Evolutionary conservation across 768 basidiomycete species (phyloP), one percentile per base, ranked within the genome.

Genomic region (Leccinum variicolor): DNA sequence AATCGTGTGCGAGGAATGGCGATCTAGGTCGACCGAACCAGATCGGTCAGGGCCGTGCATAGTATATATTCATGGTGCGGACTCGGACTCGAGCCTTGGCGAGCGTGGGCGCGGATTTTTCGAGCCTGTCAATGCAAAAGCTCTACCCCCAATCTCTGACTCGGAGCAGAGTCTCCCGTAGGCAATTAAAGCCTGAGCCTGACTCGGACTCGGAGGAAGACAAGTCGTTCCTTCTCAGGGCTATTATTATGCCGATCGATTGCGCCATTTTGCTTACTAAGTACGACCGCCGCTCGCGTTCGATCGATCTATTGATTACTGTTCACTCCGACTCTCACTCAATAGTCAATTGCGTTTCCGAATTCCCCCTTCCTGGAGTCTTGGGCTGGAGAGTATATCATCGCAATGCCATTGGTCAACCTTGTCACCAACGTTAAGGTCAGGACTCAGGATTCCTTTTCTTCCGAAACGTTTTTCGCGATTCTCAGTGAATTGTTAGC

Each of bases 361-460:
- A 19, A 21, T 14, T 25, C 15, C 15, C 43, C 23, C 41, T 43
- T 31, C 41, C 26, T 26, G 36, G 36, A 39, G 33, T 14, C 13
- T 33, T 33, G 5, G 2, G 31, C 13, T 33, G 33, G 33, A 33
- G 34, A 39, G 36, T 47, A 5, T 19, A 31, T 25, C 43, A 17
- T 54, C 49, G 41, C 36, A 14, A 75, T 77, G 75, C 76, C 74
- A 17, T 52, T 60, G 26, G 62, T 76, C 58, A 72, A 67, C 34
- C 63, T 76, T 29, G 70, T 65, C 54, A 74, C 75, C 25, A 76
- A 75, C 57, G 74, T 75, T 57, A 64, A 65, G 48, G 66, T 58
- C 73, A 48, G 15, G n/a, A n/a, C n/a, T n/a, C n/a, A n/a, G n/a
- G n/a, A n/a, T 10, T 49, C 17, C 14, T 19, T 41, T 21, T 19